phyloP scores from a whole-genome alignment of 2,329 filamentous ascomycete species.

The Graphilbum fragrans region DNA sequence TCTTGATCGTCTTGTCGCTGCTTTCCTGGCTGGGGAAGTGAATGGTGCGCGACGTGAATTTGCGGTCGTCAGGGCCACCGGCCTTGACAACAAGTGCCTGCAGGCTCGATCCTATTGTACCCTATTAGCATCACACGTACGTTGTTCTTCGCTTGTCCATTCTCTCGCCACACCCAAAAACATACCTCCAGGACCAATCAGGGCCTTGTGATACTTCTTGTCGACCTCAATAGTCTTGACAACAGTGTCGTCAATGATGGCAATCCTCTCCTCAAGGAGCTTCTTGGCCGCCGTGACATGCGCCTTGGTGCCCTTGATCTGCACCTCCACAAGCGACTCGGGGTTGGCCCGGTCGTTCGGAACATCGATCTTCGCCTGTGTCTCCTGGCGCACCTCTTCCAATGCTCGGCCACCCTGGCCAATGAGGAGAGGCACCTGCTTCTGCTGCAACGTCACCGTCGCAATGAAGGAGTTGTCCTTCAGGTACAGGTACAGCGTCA shows the following conservation, averaged over 20 bases:
- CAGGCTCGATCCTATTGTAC: slow-evolving; percentile 58
- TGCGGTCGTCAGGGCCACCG: slow-evolving; percentile 78
- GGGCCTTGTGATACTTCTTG: slow-evolving; percentile 77
- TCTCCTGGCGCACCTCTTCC: slow-evolving; percentile 75
- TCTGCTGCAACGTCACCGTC: slow-evolving; percentile 75
- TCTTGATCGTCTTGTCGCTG: slow-evolving; percentile 69
- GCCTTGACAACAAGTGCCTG: slow-evolving; percentile 77
- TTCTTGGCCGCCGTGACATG: slow-evolving; percentile 89
- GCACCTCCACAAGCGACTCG: slow-evolving; percentile 66
- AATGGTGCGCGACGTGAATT: slow-evolving; percentile 76
- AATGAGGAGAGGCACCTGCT: slow-evolving; percentile 86
- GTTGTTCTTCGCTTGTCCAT: no score
- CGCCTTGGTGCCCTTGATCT: slow-evolving; percentile 82
- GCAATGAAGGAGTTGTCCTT: slow-evolving; percentile 76
- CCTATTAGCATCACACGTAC: slow-evolving; percentile 30
- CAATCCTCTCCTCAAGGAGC: slow-evolving; percentile 73
- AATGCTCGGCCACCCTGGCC: slow-evolving; percentile 82
- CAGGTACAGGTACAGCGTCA: slow-evolving; percentile 78
- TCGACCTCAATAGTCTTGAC: slow-evolving; percentile 80
- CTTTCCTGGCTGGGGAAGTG: slow-evolving; percentile 87
- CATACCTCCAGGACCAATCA: slow-evolving; percentile 84
- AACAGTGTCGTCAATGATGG: slow-evolving; percentile 82
- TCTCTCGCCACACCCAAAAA: slow-evolving; percentile 13
- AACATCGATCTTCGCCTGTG: slow-evolving; percentile 84
- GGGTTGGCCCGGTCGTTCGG: slow-evolving; percentile 66